Evolutionary conservation across 1,284 basidiomycete species (phyloP), one percentile per base, ranked within the genome.

Genomic region (Leccinum fuscescens): DNA sequence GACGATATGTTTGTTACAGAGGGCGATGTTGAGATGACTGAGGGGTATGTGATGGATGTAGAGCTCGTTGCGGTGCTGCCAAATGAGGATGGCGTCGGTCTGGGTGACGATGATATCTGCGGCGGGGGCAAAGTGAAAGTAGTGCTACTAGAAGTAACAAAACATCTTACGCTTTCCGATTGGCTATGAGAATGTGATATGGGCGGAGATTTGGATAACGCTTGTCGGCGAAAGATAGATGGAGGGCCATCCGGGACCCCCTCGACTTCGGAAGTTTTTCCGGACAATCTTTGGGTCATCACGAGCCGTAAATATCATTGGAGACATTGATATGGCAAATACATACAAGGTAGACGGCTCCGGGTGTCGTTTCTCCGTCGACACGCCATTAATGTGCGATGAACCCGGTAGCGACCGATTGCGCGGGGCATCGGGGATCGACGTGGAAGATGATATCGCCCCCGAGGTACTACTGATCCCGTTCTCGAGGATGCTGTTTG

Each of bases 1-100:
- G 72, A 69, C 63, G 81, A 66, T 61, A 76, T 24, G 72, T 78
- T 75, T 52, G 74, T 39, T 70, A 77, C 58, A 67, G 74, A 55
- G 66, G 69, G 66, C 69, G 77, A 54, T 73, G 72, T 14, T 42
- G 64, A 49, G 27, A 46, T 39, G 59, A 80, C 75, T 64, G 72
- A 69, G 29, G 81, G 82, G 72, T 83, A 83, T 77, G 79, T 74
- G 17, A 82, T 82, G 14, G 68, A 54, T 51, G 72, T 62, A 42
- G 77, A 66, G 27, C 37, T 62, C 22, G 58, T 63, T 15, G 71
- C 57, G 44, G 74, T 70, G 51, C 70, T 76, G 27, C 68, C 54
- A 59, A 76, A 65, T 33, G 77, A 69, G 17, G 74, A 70, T 11
- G 74, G 68, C 59, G 72, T 66, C 42, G 74, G 60, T 64, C 61